Evolutionary conservation across 2,329 filamentous ascomycete species (phyloP).

Genomic region (Ceratocystis eucalypticola): DNA sequence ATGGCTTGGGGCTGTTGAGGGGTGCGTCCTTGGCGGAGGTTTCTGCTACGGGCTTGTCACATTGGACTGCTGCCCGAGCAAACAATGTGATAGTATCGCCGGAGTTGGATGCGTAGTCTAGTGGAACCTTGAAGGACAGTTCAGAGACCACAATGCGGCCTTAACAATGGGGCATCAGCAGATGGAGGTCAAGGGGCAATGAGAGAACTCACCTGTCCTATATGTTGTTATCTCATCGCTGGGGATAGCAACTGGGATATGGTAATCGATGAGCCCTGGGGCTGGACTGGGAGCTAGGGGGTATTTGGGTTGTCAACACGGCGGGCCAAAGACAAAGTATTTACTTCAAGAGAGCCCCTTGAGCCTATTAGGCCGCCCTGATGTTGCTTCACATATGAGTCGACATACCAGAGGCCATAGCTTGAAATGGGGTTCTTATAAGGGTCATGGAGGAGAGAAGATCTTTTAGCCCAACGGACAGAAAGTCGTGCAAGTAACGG

Average conservation of each 20-base stretch:
- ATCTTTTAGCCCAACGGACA: too few species aligned
- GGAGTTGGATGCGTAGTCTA: constrained; percentile 51
- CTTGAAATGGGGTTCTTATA: not conserved
- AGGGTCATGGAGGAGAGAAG: not conserved
- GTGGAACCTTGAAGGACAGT: constrained; percentile 73
- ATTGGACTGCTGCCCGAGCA: constrained; percentile 56
- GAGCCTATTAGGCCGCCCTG: not conserved
- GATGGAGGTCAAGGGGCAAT: not conserved
- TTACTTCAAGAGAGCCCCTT: not conserved
- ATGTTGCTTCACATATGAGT: not conserved
- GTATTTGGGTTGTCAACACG: too few species aligned
- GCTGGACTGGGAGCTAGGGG: not conserved
- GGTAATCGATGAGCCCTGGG: not conserved
- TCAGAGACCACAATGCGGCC: constrained; percentile 67
- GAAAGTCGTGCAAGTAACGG: not conserved
- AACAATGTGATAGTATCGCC: constrained; percentile 59
- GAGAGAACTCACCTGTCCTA: constrained; percentile 8
- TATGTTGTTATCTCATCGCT: constrained; percentile 14
- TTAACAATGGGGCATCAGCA: constrained; percentile 25
- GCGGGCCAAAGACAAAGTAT: too few species aligned
- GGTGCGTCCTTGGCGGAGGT: constrained; percentile 28
- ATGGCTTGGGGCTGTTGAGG: constrained; percentile 36
- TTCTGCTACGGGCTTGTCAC: constrained; percentile 46
- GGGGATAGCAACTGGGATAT: constrained; percentile 12
- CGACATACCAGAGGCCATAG: constrained; percentile 2